Base-by-base conservation (phyloP, 139 green algal species). In the Gonium pectorale region DNA sequence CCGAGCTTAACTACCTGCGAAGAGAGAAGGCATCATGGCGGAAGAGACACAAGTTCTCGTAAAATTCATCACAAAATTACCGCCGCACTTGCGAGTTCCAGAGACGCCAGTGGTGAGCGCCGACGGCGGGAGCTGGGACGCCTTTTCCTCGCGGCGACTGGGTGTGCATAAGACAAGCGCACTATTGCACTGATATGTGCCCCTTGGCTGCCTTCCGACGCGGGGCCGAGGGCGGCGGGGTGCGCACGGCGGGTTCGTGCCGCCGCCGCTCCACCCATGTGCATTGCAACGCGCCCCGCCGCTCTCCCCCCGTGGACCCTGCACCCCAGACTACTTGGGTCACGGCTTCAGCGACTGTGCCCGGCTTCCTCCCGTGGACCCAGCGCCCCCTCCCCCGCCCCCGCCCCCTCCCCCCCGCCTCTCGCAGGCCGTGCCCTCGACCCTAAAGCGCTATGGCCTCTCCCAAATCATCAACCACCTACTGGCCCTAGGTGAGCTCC, bases 381-480 rank as follows among this genome's bases (percentile, higher is more conserved):
- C 46, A 11, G 22, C 44, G 40, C 35, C 44, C 66, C 49, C 54
- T 5, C 0, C 8, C 29, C 37, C 40, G 40, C 41, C 21, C 13
- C 0, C 40, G 7, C 35, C 11, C 78, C 66, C 11, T 56, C 8
- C 60, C 24, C 13, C 11, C 49, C 17, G 49, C 37, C 26, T 15
- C 27, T 35, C 64, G 0, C 90, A 98, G 95, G 92, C 95, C 19
- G 94, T 99, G 3, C 97, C 97, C 0, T 89, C 91, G 4, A 93
- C 90, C 35, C 79, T 99, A 19, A 97, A 96, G 51, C 95, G 97
- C 29, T 97, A 97, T 87, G 97, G 97, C 0, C 89, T 99, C 17
- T 99, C 95, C 1, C 97, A 99, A 87, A 93, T 99, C 59, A 94
- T 99, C 91, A 99, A 99, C 85, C 94, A 97, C 87, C 83, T 99